Base-by-base conservation (phyloP, 345 rosid genomes). In the Corchorus capsularis region DNA sequence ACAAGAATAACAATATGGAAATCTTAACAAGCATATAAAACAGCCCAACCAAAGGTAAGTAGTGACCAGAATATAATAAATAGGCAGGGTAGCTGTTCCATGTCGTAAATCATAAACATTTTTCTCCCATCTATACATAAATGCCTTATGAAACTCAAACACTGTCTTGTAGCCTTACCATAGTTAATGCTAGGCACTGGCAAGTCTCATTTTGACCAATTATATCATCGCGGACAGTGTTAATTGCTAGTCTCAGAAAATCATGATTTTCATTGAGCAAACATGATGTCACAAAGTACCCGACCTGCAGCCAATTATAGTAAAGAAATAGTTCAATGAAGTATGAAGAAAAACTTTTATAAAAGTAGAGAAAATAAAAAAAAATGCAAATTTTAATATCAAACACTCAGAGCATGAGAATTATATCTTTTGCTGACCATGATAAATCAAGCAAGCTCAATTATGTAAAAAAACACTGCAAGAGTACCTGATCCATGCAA, bases 141-240 rank as follows among this genome's bases (percentile, higher is more conserved):
- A n/a, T n/a, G n/a, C n/a, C n/a, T n/a, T n/a, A n/a, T n/a, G n/a
- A n/a, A 74, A 59, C 57, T 62, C 19, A 75, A 69, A 20, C 74
- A 47, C 8, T 61, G 57, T 67, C 52, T n/a, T n/a, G 11, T 72
- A 15, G 59, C 41, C 88, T 83, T 92, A 96, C 99, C 99, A 96
- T 87, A 50, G 99, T 96, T 85, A 96, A 86, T 63, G 99, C 99
- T 73, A 96, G 85, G 87, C 99, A 96, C 78, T 96, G 99, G 87
- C 94, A 96, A 72, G 99, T 91, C 82, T 96, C 97, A 83, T 96
- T 96, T 57, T 98, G 97, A 68, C 99, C 99, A 83, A 96, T 89
- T 57, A 96, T 96, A 82, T 94, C 98, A 82, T 94, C 92, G 64
- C 99, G 94, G 70, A 96, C 94, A 19, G 98, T 85, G 79, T 96